Conservation (phyloP, 208 protist genomes). For the Vickermania ingenoplastis region DNA sequence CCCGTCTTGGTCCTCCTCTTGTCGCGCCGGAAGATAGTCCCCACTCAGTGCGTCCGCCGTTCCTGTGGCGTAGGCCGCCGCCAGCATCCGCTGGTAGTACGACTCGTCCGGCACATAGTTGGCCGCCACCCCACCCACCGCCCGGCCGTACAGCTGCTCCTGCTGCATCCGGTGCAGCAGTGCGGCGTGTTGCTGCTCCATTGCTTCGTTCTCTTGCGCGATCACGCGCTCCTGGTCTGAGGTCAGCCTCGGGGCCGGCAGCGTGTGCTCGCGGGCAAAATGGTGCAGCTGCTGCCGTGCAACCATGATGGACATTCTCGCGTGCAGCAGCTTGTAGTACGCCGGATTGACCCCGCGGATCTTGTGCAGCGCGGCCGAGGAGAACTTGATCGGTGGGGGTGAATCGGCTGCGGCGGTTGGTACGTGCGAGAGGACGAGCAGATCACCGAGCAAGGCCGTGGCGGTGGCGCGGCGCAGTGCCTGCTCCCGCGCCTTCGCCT, state of each 20-base stretch:
- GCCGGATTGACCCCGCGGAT: slow-evolving; percentile 29
- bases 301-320: slow-evolving; percentile 64
- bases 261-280: slow-evolving; percentile 24
- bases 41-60: too few species aligned
- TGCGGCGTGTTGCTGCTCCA: slow-evolving; percentile 7
- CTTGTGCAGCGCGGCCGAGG: slow-evolving; percentile 8
- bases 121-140: slow-evolving; percentile 30
- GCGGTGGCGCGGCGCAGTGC: slow-evolving; percentile 2
- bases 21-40: slow-evolving; percentile 1
- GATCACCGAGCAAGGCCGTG: slow-evolving; percentile 22
- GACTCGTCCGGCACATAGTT: slow-evolving; percentile 65
- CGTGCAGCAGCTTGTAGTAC: slow-evolving; percentile 80
- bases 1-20: slow-evolving; percentile 35
- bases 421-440: slow-evolving; percentile 30
- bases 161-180: slow-evolving; percentile 5
- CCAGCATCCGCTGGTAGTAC: slow-evolving; percentile 59
- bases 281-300: slow-evolving; percentile 48
- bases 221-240: slow-evolving; percentile 34
- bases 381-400: slow-evolving; percentile 1
- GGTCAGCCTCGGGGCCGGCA: slow-evolving; percentile 36
- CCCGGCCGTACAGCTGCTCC: slow-evolving; percentile 10
- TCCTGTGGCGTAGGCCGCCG: neutral
- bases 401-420: slow-evolving; percentile 4
- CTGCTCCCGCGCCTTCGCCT: neutral
- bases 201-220: slow-evolving; percentile 21